Evolutionary conservation across 2,329 filamentous ascomycete genomes (phyloP).

Genomic region (Dissoconium aciculare): DNA sequence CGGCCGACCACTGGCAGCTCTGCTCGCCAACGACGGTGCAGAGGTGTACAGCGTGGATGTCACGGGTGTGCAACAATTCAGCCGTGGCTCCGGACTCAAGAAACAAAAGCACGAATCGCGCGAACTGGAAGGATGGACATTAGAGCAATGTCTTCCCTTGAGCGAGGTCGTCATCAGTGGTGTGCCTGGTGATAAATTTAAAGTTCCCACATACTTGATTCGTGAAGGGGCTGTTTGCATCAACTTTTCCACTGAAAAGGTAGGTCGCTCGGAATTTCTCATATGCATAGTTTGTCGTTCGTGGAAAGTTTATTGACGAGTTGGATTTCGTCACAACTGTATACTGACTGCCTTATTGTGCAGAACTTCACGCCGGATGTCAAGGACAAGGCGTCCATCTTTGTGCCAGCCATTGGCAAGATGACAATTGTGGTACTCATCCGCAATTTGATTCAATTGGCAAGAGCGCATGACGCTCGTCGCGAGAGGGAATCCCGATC

Average conservation of each 20-base stretch:
- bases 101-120: conserved; percentile 74
- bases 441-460: conserved; percentile 58
- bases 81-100: conserved; percentile 72
- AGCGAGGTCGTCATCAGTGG: conserved; percentile 93
- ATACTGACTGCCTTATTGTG: conserved; percentile 2
- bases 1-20: conserved; percentile 75
- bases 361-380: conserved; percentile 77
- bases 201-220: conserved; percentile 70
- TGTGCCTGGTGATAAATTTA: conserved; percentile 76
- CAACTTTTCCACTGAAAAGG: conserved; percentile 89
- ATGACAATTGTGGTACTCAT: conserved; percentile 88
- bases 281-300: background rate
- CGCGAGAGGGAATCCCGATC: too few species aligned
- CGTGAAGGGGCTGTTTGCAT: conserved; percentile 92
- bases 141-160: conserved; percentile 68
- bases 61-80: conserved; percentile 82
- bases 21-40: conserved; percentile 91
- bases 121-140: conserved; percentile 62
- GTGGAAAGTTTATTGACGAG: conserved; percentile 4
- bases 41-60: conserved; percentile 91
- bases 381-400: conserved; percentile 92
- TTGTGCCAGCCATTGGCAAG: conserved; percentile 93
- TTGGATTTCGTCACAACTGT: too few species aligned
- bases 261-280: conserved; percentile 18
- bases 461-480: conserved; percentile 16